phyloP scores from a whole-genome alignment of 2,329 filamentous ascomycete species.

The Trichocomaceae sp. region DNA sequence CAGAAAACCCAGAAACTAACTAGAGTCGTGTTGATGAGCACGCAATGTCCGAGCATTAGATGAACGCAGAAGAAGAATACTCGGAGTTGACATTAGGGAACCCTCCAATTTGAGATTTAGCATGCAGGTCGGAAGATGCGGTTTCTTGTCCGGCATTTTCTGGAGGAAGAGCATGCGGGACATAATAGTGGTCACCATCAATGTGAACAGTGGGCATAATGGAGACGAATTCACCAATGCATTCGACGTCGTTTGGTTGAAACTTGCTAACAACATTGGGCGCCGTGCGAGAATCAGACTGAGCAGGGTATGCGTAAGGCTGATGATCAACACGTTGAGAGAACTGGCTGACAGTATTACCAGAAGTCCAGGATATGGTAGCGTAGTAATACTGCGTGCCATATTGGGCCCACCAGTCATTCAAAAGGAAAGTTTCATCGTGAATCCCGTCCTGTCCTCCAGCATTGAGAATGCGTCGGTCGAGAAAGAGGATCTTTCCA shows the following conservation, averaged over 20 bases:
- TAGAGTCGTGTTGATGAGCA: neutral
- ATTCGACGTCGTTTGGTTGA: conserved; percentile 21
- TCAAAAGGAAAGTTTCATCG: conserved; percentile 20
- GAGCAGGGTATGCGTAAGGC: neutral
- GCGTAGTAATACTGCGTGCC: conserved; percentile 28
- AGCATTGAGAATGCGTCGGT: conserved; percentile 20
- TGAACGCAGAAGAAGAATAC: conserved; percentile 1
- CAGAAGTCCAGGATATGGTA: conserved; percentile 25
- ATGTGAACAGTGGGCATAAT: conserved; percentile 13
- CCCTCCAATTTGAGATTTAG: neutral
- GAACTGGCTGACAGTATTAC: neutral
- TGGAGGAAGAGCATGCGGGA: neutral
- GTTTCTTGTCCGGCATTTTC: neutral
- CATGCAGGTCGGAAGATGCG: neutral
- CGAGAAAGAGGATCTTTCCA: conserved; percentile 31
- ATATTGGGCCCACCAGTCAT: conserved; percentile 24
- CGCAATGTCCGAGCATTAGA: neutral
- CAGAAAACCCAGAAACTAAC: neutral
- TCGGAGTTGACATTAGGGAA: neutral
- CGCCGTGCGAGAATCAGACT: neutral
- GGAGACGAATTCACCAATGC: conserved; percentile 17
- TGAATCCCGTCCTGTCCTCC: conserved; percentile 11
- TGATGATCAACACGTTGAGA: neutral
- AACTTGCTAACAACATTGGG: conserved; percentile 22
- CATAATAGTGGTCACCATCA: conserved; percentile 8